Base-by-base conservation (phyloP, 2,329 filamentous ascomycete species). In the Zasmidium angulare region DNA sequence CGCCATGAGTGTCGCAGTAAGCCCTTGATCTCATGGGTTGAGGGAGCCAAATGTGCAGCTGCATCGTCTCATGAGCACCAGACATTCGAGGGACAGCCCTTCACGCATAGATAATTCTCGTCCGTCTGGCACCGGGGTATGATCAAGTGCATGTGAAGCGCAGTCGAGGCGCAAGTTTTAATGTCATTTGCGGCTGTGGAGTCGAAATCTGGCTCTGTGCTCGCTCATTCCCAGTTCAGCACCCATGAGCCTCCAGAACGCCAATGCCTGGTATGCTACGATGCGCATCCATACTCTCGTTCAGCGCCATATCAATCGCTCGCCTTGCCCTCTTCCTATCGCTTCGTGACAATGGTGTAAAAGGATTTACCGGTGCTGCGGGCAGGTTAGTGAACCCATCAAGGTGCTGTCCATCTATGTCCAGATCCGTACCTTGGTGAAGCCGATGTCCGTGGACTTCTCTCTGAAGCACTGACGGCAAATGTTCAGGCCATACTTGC, bases 401-500 rank as follows among this genome's bases (percentile, higher is more conserved):
- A 43, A 43, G 36, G 36, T 43, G 6, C 36, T 14, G 36, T n/a
- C 36, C 36, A 43, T 43, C 36, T 17, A 14, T 10, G 36, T 43
- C 36, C 36, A 43, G 14, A 17, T 14, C 36, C 62, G 47, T 67
- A 87, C 85, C 85, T 88, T 88, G 78, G 81, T 78, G 81, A 88
- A 88, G 71, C 86, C 86, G 75, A 88, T 87, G 77, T 88, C 85
- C 74, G 77, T 75, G 73, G 80, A 78, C 83, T 88, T 88, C 81
- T 88, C 86, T 71, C 86, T 78, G 83, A 88, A 88, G 83, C 85
- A 88, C 79, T 85, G 82, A 82, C 85, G 84, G 83, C 85, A 87
- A 81, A 88, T 86, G 76, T 96, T 91, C 74, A 97, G 86, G 78
- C 95, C 93, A 85, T 99, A 99, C 86, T 99, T 99, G 86, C 95